These are phyloP conservation scores for Chimonanthus salicifolius DNA, from an alignment of 164 flowering plant species.

Conservation along the genomic window DNA sequence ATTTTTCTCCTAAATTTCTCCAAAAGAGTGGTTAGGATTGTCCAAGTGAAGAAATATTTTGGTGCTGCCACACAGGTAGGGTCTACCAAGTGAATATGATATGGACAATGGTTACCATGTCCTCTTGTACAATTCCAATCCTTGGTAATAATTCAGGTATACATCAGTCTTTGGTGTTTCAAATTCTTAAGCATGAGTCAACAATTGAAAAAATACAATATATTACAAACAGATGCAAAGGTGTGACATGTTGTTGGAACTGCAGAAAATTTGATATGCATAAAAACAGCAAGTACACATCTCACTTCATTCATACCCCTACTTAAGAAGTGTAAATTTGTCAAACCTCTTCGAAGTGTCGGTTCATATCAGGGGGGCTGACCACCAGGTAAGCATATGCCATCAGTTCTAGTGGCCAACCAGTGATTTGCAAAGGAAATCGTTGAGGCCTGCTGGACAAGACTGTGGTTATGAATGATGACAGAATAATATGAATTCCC, in stretches of 20 bases:
- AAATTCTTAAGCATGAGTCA: not conserved
- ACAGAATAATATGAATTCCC: not conserved
- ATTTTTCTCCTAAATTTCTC: not conserved
- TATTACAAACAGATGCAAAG: not conserved
- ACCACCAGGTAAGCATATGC: conserved; percentile 87
- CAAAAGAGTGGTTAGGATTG: not conserved
- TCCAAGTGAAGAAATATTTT: not conserved
- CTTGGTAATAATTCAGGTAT: not conserved
- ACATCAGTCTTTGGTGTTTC: not conserved
- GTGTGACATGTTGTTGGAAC: not conserved
- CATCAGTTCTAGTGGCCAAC: conserved; percentile 92
- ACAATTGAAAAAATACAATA: no score
- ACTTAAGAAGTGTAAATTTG: not conserved
- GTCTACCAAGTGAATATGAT: not conserved
- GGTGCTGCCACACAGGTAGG: not conserved
- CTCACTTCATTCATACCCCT: not conserved
- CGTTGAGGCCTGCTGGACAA: conserved; percentile 50
- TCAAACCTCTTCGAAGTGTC: conserved; percentile 74
- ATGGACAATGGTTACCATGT: not conserved
- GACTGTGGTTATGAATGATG: not conserved
- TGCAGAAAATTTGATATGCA: not conserved
- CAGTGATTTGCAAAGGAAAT: conserved; percentile 75
- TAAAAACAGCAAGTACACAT: not conserved
- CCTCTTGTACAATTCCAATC: not conserved
- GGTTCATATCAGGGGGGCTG: conserved; percentile 72